Conservation (phyloP, 768 basidiomycete genomes). For the Russula sp. region DNA sequence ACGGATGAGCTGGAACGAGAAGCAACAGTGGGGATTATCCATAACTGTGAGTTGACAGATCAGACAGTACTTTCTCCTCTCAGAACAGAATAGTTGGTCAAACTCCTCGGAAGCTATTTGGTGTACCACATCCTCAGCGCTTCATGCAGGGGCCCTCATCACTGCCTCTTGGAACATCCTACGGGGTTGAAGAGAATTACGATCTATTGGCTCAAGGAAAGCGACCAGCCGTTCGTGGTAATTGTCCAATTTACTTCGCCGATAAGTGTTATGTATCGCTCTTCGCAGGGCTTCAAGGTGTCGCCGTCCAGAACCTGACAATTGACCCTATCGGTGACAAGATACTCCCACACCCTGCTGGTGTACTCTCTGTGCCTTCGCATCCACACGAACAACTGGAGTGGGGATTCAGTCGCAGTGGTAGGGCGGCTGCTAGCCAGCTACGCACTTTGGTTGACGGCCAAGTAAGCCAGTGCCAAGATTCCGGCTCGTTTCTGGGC, state of each 20-base stretch:
- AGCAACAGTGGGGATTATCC: constrained; percentile 91
- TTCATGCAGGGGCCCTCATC: constrained; percentile 64
- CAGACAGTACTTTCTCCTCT: background rate
- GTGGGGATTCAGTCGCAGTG: constrained; percentile 45
- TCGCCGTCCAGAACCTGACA: constrained; percentile 43
- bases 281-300: constrained; percentile 37
- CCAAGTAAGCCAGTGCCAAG: constrained; percentile 36
- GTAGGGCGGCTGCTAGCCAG: constrained; percentile 38
- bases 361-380: constrained; percentile 48
- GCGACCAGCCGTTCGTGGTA: constrained; percentile 49
- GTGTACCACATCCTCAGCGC: constrained; percentile 63
- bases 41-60: constrained; percentile 63
- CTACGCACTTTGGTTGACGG: constrained; percentile 57
- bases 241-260: background rate
- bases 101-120: constrained; percentile 84
- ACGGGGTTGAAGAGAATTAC: constrained; percentile 82
- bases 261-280: background rate
- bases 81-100: constrained; percentile 59
- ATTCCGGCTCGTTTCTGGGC: background rate
- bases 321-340: constrained; percentile 53
- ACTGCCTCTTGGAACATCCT: constrained; percentile 60
- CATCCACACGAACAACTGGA: constrained; percentile 62
- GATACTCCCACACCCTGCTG: constrained; percentile 55
- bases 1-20: constrained; percentile 81
- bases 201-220: constrained; percentile 54